Conservation (phyloP, 768 basidiomycete genomes). For the Tylopilus vinaceipallidus region DNA sequence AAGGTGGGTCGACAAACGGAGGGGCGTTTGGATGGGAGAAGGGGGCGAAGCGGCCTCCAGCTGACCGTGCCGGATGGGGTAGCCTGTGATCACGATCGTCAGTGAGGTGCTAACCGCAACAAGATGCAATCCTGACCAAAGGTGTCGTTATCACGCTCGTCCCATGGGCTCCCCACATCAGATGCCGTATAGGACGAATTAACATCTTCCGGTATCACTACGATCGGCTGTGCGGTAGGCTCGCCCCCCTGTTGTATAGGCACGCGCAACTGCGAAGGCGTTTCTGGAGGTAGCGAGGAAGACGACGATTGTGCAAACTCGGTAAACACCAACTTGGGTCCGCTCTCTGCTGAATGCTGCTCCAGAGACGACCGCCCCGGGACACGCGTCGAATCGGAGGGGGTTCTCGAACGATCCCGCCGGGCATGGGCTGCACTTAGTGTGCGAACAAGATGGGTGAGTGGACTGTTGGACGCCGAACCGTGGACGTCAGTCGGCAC, state of each 20-base stretch:
- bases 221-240: not conserved
- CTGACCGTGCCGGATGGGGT: slow-evolving; percentile 22
- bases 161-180: slow-evolving; percentile 7
- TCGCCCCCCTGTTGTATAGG: slow-evolving; percentile 9
- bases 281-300: slow-evolving; percentile 10
- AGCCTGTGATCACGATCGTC: slow-evolving; percentile 14
- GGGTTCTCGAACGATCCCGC: slow-evolving; percentile 12
- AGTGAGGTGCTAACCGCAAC: not conserved
- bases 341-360: slow-evolving; percentile 11
- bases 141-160: slow-evolving; percentile 28
- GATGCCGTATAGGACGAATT: slow-evolving; percentile 25
- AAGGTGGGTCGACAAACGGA: slow-evolving; percentile 22
- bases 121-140: slow-evolving; percentile 21
- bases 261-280: slow-evolving; percentile 5
- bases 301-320: slow-evolving; percentile 19
- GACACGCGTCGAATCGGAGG: slow-evolving; percentile 4
- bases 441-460: slow-evolving; percentile 40
- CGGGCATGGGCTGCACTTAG: slow-evolving; percentile 37
- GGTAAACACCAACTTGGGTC: slow-evolving; percentile 15
- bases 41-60: slow-evolving; percentile 16
- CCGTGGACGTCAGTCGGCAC: slow-evolving; percentile 32
- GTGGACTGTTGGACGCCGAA: slow-evolving; percentile 35
- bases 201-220: slow-evolving; percentile 26
- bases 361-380: slow-evolving; percentile 13
- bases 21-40: slow-evolving; percentile 8